A percentile compares a stretch with the other conserved stretches of the same genome.
Evolutionary conservation across 129 eudicot genomes (phyloP).

Genomic region (Lactuca sativa): DNA sequence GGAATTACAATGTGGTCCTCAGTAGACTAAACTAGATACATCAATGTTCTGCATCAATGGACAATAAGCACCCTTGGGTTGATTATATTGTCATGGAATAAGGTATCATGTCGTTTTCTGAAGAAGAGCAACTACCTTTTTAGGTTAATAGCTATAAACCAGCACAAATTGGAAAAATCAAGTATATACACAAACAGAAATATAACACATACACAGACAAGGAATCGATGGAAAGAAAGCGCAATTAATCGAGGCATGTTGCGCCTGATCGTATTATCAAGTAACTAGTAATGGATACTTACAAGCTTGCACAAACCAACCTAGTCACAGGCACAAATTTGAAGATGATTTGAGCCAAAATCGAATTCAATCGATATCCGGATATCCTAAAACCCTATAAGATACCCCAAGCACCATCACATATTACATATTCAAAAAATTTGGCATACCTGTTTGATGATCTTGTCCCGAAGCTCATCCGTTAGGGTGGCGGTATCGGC

Average conservation of each 20-base stretch:
- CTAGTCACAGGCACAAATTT: background rate
- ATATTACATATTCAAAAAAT: background rate
- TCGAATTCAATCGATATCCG: background rate
- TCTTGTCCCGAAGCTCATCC: constrained; percentile 64
- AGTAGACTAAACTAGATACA: background rate
- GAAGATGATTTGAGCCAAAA: background rate
- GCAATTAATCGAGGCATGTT: background rate
- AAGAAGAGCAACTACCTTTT: background rate
- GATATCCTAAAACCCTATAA: constrained; percentile 7
- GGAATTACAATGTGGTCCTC: background rate
- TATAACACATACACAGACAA: background rate
- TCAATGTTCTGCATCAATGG: background rate
- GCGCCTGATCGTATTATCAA: constrained; percentile 8
- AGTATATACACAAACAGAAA: background rate
- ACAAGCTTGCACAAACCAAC: constrained; percentile 2
- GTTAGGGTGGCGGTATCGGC: constrained; percentile 31
- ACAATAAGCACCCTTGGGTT: constrained; percentile 6
- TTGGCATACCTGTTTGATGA: constrained; percentile 57
- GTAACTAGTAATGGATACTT: constrained; percentile 1
- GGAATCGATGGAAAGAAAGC: constrained; percentile 10
- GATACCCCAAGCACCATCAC: background rate
- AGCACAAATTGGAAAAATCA: background rate
- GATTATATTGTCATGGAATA: background rate
- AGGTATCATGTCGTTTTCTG: constrained; percentile 1
- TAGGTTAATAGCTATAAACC: background rate